Percentiles rank a stretch among this genome's conserved stretches.
Evolutionary conservation across 2,329 filamentous ascomycete genomes (phyloP).

Genomic region (Aspergillus sojae): DNA sequence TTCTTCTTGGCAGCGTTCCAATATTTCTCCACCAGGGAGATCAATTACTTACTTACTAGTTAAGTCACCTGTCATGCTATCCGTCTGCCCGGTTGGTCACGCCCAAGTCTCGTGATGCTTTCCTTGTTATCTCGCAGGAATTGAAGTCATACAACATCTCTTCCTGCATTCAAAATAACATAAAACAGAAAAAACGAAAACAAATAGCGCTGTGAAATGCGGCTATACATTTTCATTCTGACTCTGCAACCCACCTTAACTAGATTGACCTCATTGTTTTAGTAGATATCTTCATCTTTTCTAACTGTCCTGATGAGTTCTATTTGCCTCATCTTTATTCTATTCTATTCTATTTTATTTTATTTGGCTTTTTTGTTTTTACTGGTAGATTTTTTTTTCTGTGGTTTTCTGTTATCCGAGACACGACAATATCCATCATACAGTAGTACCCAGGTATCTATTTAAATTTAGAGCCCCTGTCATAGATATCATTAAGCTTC

Average conservation of each 20-base stretch:
- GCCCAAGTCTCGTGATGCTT: background rate
- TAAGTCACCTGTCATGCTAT: background rate
- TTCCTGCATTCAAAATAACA: background rate
- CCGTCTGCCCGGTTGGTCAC: background rate
- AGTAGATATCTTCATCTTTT: no score
- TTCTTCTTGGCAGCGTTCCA: background rate
- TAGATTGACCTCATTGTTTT: no score
- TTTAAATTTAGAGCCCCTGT: no score
- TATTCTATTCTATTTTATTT: background rate
- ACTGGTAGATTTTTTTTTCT: no score
- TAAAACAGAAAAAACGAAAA: background rate
- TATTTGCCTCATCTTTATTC: background rate
- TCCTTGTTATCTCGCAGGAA: background rate
- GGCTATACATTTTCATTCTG: background rate
- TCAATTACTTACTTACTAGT: background rate
- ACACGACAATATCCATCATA: background rate
- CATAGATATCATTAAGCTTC: background rate
- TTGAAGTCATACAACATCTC: background rate
- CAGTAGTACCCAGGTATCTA: background rate
- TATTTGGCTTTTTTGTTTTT: no score
- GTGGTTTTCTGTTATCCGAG: background rate
- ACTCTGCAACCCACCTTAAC: no score
- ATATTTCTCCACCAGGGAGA: conserved; percentile 6
- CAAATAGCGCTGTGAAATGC: background rate
- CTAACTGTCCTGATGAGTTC: background rate